Evolutionary conservation across 192 early-diverging fungal species (phyloP).

Genomic region (Entophlyctis helioformis): DNA sequence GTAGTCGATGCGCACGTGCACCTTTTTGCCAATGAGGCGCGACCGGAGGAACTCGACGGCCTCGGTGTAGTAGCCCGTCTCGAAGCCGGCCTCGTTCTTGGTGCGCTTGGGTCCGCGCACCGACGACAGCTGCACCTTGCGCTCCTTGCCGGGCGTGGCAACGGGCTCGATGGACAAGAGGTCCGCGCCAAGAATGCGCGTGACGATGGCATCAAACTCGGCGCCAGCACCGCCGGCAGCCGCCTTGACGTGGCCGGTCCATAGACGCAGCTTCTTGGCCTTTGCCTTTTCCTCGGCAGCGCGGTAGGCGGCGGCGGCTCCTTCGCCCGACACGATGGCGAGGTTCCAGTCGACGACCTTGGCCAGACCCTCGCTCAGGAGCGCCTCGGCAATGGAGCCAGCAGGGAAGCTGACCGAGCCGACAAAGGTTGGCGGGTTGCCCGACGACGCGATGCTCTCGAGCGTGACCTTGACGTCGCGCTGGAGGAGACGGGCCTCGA

Average conservation of each 20-base stretch:
- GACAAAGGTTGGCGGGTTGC: conserved; percentile 63
- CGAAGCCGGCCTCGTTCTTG: conserved; percentile 56
- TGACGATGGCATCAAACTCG: conserved; percentile 49
- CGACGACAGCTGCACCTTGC: conserved; percentile 45
- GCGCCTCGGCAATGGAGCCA: conserved; percentile 84
- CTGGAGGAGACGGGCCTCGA: conserved; percentile 81
- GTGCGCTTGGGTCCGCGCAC: conserved; percentile 55
- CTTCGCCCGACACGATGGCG: conserved; percentile 56
- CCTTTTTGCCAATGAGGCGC: conserved; percentile 76
- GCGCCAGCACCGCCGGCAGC: conserved; percentile 41
- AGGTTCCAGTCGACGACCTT: conserved; percentile 81
- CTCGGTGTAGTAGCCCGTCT: conserved; percentile 72
- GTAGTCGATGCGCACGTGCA: conserved; percentile 68
- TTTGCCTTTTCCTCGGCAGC: conserved; percentile 68
- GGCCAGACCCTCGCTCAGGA: conserved; percentile 71
- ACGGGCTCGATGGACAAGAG: conserved; percentile 33
- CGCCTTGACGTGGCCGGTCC: conserved; percentile 59
- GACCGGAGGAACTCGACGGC: conserved; percentile 83
- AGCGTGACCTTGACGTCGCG: conserved; percentile 77
- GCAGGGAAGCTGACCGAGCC: conserved; percentile 64
- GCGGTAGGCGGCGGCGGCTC: conserved; percentile 56
- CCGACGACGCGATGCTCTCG: conserved; percentile 57
- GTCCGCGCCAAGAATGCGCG: conserved; percentile 49
- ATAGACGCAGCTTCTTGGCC: conserved; percentile 72
- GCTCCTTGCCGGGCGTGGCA: conserved; percentile 25